Evolutionary conservation across 345 rosid genomes (phyloP), one percentile per base, ranked within the genome.

Genomic region (Xanthoceras sorbifolium): DNA sequence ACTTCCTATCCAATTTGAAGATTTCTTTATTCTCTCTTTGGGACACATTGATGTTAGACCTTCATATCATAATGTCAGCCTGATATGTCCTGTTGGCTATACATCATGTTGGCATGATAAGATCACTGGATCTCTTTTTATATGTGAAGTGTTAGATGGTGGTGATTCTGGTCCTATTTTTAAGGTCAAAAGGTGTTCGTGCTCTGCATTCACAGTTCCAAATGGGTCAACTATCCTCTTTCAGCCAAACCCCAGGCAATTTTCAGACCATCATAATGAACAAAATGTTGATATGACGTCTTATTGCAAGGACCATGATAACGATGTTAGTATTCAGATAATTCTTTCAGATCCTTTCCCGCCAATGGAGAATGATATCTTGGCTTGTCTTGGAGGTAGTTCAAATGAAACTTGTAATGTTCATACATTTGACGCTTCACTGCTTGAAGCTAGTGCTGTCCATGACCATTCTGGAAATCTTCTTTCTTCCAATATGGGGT

Each of bases 71-170:
- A 83, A 83, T 80, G 84, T 60, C 65, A 81, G 81, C 78, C 63
- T 79, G 81, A 90, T 92, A 72, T 92, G 84, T 83, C 99, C 99
- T 48, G 76, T 93, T 82, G 97, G 99, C 36, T 96, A 86, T 81
- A 90, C 87, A 78, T 92, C 97, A 60, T 96, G 94, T 85, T 96
- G 99, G 99, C 99, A 96, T 84, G 99, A 96, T 82, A 93, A 88
- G 80, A 82, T 91, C 82, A 96, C 98, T n/a, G 93, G 97, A 73
- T 96, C 99, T 9, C 84, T 96, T 75, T 92, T 96, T 74, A 74
- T 86, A 31, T 88, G 94, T 83, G 94, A 96, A 81, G 92, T 96
- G 76, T 86, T 78, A 69, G 97, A 93, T 82, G 98, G 97, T 46
- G 91, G 94, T 81, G 88, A 89, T 75, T 82, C 86, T 79, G 98